A percentile compares a stretch with the other conserved stretches of the same genome.
Conservation (phyloP, 2,329 filamentous ascomycete species). For the Dothideomycetes sp. region DNA sequence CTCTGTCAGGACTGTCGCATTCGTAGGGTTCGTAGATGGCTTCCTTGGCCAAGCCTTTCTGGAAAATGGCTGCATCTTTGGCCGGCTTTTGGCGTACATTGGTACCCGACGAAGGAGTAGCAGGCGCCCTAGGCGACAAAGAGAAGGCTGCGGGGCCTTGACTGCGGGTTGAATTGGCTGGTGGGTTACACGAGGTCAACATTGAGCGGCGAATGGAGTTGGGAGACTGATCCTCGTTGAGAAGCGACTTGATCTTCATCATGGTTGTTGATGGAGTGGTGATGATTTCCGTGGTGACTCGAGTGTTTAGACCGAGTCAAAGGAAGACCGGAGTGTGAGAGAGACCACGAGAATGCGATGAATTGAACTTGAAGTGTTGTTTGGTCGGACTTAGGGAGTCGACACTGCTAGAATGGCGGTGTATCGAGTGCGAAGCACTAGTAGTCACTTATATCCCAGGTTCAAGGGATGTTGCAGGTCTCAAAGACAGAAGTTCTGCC, state of each 20-base stretch:
- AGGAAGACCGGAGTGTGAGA: not conserved
- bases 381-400: no score
- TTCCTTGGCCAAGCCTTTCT: constrained; percentile 52
- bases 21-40: constrained; percentile 66
- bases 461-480: not conserved
- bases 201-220: not conserved
- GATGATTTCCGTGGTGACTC: not conserved
- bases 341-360: no score
- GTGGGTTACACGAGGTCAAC: not conserved
- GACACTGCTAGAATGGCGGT: not conserved
- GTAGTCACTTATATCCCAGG: not conserved
- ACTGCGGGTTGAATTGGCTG: not conserved
- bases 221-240: not conserved
- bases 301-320: not conserved
- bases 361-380: not conserved
- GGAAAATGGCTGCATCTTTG: constrained; percentile 55
- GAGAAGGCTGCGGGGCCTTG: not conserved
- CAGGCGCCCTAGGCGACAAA: not conserved
- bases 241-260: not conserved
- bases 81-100: constrained; percentile 42
- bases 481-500: not conserved
- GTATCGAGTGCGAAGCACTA: not conserved
- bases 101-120: not conserved
- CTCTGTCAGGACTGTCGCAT: constrained; percentile 36
- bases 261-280: not conserved